Evolutionary conservation across 495 filamentous ascomycete species (phyloP).

Genomic region (Cladorrhinum samala): DNA sequence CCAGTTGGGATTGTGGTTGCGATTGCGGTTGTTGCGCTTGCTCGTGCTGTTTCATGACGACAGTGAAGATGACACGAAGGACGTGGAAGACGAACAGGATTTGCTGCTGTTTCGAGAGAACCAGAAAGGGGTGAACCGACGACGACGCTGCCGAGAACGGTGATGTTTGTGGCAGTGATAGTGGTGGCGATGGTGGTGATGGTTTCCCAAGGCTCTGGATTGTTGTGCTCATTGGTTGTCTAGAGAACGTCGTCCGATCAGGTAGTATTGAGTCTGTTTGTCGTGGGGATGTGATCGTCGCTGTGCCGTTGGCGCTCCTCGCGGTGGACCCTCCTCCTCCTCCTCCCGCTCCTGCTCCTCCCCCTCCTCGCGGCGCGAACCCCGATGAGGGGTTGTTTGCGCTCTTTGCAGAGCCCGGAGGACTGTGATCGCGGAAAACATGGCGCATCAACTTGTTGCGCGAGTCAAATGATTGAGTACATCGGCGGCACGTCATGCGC

Average conservation of each 20-base stretch:
- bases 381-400: neutral
- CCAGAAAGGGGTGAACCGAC: neutral
- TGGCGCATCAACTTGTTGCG: neutral
- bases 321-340: no score
- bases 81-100: neutral
- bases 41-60: neutral
- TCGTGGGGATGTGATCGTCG: no score
- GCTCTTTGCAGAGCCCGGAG: neutral
- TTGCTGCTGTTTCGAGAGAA: neutral
- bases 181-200: neutral
- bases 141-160: neutral
- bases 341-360: no score
- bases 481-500: neutral
- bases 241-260: no score
- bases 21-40: neutral
- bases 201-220: neutral
- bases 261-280: no score
- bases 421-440: neutral
- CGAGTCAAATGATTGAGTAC: neutral
- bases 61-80: neutral
- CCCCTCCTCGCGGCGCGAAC: neutral
- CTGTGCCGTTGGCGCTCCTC: no score
- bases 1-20: no score
- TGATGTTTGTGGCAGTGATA: neutral
- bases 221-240: neutral